Evolutionary conservation across 2,329 filamentous ascomycete species (phyloP).

Genomic region (Ascochyta lentis): DNA sequence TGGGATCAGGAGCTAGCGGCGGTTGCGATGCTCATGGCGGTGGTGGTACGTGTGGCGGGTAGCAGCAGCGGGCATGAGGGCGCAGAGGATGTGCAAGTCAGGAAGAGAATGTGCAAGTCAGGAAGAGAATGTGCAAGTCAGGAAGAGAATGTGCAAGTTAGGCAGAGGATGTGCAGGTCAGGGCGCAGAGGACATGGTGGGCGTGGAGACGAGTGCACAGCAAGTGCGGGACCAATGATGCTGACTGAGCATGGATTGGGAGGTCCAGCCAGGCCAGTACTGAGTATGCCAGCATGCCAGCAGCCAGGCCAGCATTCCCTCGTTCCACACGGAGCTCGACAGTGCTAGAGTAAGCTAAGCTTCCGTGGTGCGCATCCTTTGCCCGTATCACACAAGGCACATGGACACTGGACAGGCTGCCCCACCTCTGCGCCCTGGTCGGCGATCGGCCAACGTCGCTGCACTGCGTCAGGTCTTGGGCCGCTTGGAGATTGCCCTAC

Average conservation of each 20-base stretch:
- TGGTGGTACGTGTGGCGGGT: neutral
- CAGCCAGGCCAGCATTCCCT: too few species aligned
- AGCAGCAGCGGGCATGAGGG: too few species aligned
- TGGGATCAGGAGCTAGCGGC: neutral
- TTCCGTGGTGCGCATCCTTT: neutral
- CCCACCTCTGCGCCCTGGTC: neutral
- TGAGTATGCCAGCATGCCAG: too few species aligned
- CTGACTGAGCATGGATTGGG: slow-evolving; percentile 10
- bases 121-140: too few species aligned
- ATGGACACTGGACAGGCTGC: neutral
- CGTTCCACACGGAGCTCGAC: neutral
- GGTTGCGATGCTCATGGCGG: neutral
- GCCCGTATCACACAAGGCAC: too few species aligned
- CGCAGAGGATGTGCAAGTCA: too few species aligned
- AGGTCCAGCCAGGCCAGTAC: neutral
- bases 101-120: too few species aligned
- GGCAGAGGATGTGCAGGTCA: neutral
- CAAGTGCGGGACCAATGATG: slow-evolving; percentile 15
- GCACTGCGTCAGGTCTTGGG: neutral
- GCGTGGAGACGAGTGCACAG: neutral
- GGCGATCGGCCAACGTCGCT: slow-evolving; percentile 10
- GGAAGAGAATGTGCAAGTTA: too few species aligned
- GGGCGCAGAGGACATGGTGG: neutral
- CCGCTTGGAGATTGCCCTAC: neutral
- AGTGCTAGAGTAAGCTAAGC: neutral